Evolutionary conservation across 225 moss, liverwort and hornwort genomes (phyloP).

Genomic region (Pseudisothecium myosuroides): DNA sequence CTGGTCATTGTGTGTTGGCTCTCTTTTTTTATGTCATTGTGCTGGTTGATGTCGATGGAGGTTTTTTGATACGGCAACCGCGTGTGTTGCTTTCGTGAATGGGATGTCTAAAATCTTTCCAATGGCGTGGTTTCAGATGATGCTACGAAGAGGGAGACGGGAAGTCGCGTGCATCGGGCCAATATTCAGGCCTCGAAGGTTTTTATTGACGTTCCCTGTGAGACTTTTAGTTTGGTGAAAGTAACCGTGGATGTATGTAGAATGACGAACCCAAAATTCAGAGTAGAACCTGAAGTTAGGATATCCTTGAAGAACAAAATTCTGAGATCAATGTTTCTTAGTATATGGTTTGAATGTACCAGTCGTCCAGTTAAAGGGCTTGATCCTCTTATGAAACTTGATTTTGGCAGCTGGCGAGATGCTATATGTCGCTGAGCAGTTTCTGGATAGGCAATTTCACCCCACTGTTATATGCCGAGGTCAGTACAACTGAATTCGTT

Average conservation of each 20-base stretch:
- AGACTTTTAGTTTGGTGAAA: background rate
- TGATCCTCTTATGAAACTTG: background rate
- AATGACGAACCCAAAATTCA: background rate
- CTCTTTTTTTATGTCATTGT: background rate
- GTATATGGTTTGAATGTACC: background rate
- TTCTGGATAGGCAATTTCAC: conserved; percentile 80
- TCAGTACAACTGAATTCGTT: background rate
- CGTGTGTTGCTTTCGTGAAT: background rate
- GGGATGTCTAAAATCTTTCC: background rate
- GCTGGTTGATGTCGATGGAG: background rate
- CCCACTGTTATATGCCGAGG: conserved; percentile 84
- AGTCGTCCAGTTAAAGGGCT: background rate
- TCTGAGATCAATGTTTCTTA: background rate
- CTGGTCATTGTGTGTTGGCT: background rate
- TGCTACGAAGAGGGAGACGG: conserved; percentile 75
- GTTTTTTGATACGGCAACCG: background rate
- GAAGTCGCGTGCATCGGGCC: conserved; percentile 65
- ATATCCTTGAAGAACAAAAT: background rate
- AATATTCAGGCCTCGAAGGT: conserved; percentile 89
- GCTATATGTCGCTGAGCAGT: conserved; percentile 77
- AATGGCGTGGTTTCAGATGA: conserved; percentile 38
- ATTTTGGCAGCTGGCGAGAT: conserved; percentile 69
- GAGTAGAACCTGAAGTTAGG: background rate
- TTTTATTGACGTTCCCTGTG: background rate
- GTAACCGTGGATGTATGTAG: background rate